A percentile compares a stretch with the other conserved stretches of the same genome.
Evolutionary conservation across 73 alveolate species (phyloP).

Genomic region (Paraurostyla sp.): DNA sequence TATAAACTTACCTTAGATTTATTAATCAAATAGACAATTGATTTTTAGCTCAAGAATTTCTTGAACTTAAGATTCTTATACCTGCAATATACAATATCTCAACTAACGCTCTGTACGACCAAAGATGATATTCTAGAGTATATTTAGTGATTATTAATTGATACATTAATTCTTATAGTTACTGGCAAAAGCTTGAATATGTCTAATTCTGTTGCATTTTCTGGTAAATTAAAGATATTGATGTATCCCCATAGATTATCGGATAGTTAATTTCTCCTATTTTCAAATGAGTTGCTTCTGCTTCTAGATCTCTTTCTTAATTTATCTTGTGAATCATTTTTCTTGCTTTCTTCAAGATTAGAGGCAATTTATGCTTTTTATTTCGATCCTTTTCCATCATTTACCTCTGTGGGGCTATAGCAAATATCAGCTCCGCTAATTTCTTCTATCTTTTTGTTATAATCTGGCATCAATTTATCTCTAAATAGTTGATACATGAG

Average conservation of each 20-base stretch:
- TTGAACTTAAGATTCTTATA: neutral
- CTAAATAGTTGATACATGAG: slow-evolving; percentile 5
- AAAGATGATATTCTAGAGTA: neutral
- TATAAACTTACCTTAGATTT: neutral
- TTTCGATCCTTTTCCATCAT: neutral
- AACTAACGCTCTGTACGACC: slow-evolving; percentile 1
- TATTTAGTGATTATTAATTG: too few relatives aligned
- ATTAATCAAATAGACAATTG: neutral
- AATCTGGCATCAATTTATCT: neutral
- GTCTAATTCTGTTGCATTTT: neutral
- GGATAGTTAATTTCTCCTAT: neutral
- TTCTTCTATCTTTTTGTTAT: neutral
- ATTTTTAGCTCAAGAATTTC: neutral
- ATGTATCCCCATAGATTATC: neutral
- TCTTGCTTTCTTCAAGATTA: neutral
- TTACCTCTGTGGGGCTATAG: slow-evolving; percentile 24
- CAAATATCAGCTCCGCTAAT: neutral
- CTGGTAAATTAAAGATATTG: neutral
- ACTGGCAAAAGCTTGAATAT: neutral
- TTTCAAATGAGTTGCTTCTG: slow-evolving; percentile 30
- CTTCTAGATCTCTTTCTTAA: slow-evolving; percentile 19
- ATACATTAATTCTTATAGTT: neutral
- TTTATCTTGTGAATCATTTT: neutral
- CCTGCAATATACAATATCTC: neutral
- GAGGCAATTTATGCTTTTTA: too few relatives aligned